Percentiles rank a stretch among this genome's conserved stretches.
Evolutionary conservation across 441 rosid species (phyloP).

Genomic region (Populus trichocarpa): DNA sequence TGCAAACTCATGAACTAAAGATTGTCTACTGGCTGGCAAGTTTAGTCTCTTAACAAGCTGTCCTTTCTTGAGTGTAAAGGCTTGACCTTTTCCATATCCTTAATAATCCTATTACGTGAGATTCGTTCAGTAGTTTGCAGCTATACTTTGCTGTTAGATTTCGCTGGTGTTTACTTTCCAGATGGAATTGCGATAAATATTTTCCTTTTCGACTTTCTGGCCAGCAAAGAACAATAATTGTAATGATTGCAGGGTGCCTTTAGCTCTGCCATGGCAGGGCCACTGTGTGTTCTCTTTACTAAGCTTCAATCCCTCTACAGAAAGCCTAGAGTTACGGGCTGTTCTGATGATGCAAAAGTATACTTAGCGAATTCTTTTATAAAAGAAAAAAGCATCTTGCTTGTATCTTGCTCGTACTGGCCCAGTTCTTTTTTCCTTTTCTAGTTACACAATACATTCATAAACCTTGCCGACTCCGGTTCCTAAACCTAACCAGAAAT

Average conservation of each 20-base stretch:
- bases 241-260: constrained; percentile 25
- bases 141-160: background rate
- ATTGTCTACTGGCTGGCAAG: constrained; percentile 9
- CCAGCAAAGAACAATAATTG: constrained; percentile 29
- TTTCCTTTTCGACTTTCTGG: constrained; percentile 20
- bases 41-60: constrained; percentile 25
- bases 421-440: background rate
- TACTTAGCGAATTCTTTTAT: background rate
- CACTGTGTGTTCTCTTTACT: background rate
- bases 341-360: background rate
- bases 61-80: constrained; percentile 33
- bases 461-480: background rate
- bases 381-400: background rate
- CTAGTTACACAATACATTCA: background rate
- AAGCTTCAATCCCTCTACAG: background rate
- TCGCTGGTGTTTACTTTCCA: constrained; percentile 38
- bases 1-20: constrained; percentile 10
- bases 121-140: constrained; percentile 6
- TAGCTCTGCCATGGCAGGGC: constrained; percentile 16
- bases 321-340: constrained; percentile 6
- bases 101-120: background rate
- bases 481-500: background rate
- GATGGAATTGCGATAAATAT: constrained; percentile 16
- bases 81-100: background rate
- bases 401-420: background rate